Percentiles rank a stretch among this genome's conserved stretches.
phyloP scores from a whole-genome alignment of 1,284 basidiomycete genomes.

The Malassezia equina region DNA sequence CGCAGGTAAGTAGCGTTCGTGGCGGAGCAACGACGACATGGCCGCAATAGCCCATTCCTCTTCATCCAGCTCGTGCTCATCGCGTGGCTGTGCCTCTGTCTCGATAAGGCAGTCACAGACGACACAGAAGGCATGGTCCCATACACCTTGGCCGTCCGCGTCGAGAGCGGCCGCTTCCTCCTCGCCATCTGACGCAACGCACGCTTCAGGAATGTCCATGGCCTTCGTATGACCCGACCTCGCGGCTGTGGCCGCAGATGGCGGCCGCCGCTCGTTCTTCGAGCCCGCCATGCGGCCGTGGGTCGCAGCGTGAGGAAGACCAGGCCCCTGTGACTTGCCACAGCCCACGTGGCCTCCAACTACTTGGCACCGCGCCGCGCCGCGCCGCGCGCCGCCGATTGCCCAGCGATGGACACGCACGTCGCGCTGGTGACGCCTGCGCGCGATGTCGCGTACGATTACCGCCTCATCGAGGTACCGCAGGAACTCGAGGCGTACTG shows the following conservation, averaged over 20 bases:
- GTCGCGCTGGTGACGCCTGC: constrained; percentile 9
- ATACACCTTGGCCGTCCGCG: constrained; percentile 16
- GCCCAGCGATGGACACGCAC: neutral
- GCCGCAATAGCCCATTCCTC: constrained; percentile 14
- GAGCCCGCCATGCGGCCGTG: neutral
- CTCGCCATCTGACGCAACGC: constrained; percentile 1
- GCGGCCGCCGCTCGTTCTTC: neutral
- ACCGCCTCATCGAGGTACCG: constrained; percentile 28
- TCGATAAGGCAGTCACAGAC: constrained; percentile 18
- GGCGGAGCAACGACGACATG: constrained; percentile 5
- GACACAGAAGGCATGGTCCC: constrained; percentile 15
- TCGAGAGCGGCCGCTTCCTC: constrained; percentile 1
- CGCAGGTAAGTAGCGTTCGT: neutral
- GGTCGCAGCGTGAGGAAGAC: neutral
- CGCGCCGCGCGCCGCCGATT: neutral
- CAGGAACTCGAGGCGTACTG: constrained; percentile 25
- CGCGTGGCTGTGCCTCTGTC: neutral
- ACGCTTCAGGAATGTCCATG: neutral
- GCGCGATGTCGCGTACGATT: constrained; percentile 3
- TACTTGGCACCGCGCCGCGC: neutral
- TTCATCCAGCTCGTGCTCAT: neutral
- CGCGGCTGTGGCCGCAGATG: neutral
- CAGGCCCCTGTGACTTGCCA: neutral
- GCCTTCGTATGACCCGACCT: neutral
- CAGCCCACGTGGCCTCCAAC: neutral